phyloP scores from a whole-genome alignment of 305 asterid genomes.

The Plantago coronopus region DNA sequence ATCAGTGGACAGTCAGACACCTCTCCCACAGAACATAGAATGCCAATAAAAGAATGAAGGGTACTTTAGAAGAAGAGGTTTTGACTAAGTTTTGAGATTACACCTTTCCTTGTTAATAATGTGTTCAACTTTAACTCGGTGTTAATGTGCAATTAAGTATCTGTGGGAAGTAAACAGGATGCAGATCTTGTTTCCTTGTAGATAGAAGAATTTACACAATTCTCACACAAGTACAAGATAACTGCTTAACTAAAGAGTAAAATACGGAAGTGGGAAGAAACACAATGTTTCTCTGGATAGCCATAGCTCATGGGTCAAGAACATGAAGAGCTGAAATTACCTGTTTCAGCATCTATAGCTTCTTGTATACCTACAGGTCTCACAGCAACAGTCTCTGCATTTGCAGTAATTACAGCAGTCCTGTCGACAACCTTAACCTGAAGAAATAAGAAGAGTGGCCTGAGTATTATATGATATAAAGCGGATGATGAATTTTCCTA shows the following conservation, averaged over 20 bases:
- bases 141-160: too few relatives aligned
- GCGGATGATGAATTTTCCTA: too few relatives aligned
- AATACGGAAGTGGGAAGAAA: too few relatives aligned
- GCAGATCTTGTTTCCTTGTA: neutral
- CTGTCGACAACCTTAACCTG: constrained; percentile 87
- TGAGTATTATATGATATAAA: constrained; percentile 6
- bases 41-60: neutral
- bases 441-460: constrained; percentile 21
- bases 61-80: too few relatives aligned
- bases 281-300: constrained; percentile 1
- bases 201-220: too few relatives aligned
- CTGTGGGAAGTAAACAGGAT: neutral
- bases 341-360: constrained; percentile 67
- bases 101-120: too few relatives aligned
- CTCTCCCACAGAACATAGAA: neutral
- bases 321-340: constrained; percentile 29
- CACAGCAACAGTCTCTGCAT: constrained; percentile 79
- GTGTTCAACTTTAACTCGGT: too few relatives aligned
- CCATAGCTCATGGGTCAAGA: neutral
- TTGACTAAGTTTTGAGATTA: too few relatives aligned
- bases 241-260: too few relatives aligned
- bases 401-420: constrained; percentile 57
- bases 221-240: too few relatives aligned
- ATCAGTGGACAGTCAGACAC: neutral
- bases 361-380: constrained; percentile 73